Percentiles rank a stretch among this genome's conserved stretches.
Evolutionary conservation across 2,329 filamentous ascomycete genomes (phyloP).

Genomic region (Alternaria panax): DNA sequence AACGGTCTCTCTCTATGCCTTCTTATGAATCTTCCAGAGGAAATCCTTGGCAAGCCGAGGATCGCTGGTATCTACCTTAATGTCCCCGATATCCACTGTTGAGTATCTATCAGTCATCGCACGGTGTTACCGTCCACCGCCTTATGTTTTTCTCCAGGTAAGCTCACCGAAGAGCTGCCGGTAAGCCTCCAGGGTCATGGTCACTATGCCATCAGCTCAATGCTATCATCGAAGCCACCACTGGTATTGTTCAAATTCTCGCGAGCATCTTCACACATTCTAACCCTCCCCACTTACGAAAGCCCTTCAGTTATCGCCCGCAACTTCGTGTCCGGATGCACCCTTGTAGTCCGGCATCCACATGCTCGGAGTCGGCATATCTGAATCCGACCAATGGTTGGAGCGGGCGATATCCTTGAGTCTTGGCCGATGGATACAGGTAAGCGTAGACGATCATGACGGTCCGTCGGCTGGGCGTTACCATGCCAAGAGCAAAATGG

Average conservation of each 20-base stretch:
- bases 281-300: not conserved
- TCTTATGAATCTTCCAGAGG: not conserved
- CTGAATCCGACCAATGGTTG: not conserved
- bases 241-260: not conserved
- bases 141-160: not conserved
- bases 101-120: not conserved
- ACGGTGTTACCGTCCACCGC: not conserved
- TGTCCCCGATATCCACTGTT: constrained; percentile 3
- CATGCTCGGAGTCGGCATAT: not conserved
- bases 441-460: not conserved
- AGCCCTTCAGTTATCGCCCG: not conserved
- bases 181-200: not conserved
- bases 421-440: not conserved
- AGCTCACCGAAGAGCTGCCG: not conserved
- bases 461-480: not conserved
- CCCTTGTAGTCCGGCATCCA: not conserved
- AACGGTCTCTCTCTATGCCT: not conserved
- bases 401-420: not conserved
- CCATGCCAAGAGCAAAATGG: not conserved
- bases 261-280: not conserved
- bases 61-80: not conserved
- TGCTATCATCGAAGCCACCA: not conserved
- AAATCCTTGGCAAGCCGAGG: not conserved
- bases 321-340: not conserved
- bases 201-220: not conserved